Conservation (phyloP, 371 early-diverging fungal species). For the Mortierella sp. region DNA sequence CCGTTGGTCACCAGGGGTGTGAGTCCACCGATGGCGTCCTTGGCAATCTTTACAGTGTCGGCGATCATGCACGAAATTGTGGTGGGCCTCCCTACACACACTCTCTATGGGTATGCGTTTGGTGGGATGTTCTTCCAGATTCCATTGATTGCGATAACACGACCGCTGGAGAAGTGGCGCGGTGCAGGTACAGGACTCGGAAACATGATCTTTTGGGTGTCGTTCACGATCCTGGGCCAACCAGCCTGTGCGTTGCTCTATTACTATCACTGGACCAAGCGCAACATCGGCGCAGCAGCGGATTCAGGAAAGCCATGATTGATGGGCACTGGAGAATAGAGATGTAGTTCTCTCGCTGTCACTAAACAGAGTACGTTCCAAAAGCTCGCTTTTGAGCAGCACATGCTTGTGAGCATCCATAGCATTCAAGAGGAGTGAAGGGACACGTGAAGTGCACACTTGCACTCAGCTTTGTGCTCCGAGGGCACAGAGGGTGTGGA, state of each 20-base stretch:
- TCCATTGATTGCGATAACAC: constrained; percentile 83
- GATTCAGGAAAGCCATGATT: background rate
- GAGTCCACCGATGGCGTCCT: constrained; percentile 63
- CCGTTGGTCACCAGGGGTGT: constrained; percentile 69
- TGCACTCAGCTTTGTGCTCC: too few relatives aligned
- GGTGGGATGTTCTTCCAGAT: constrained; percentile 91
- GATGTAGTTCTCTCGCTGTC: background rate
- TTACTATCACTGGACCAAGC: constrained; percentile 80
- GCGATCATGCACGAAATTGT: constrained; percentile 89
- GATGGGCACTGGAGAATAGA: too few relatives aligned
- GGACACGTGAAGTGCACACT: too few relatives aligned
- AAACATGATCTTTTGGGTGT: constrained; percentile 90
- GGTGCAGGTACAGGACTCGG: constrained; percentile 86
- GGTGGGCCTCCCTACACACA: constrained; percentile 87
- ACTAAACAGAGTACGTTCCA: too few relatives aligned
- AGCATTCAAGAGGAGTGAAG: too few relatives aligned
- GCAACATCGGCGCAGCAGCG: constrained; percentile 32
- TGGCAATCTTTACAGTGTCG: constrained; percentile 81
- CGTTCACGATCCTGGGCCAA: constrained; percentile 89
- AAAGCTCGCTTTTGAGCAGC: background rate
- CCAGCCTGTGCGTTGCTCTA: constrained; percentile 85
- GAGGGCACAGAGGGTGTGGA: too few relatives aligned
- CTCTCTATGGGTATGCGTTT: constrained; percentile 85
- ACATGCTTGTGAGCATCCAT: background rate
- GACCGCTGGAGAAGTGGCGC: constrained; percentile 71